phyloP scores from a whole-genome alignment of 345 rosid species.

The Eutrema heterophyllum region DNA sequence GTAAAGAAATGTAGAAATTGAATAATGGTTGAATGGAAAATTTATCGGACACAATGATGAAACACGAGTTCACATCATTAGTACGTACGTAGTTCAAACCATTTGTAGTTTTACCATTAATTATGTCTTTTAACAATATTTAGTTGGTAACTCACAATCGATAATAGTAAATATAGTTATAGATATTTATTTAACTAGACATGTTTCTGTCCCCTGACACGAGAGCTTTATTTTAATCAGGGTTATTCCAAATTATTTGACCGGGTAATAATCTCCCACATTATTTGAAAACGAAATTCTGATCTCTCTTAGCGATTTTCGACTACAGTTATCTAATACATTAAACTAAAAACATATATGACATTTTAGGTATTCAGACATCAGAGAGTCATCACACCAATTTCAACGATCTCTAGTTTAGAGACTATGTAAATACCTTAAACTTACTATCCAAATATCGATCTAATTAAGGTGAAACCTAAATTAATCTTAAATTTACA shows the following conservation, averaged over 20 bases:
- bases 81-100: neutral
- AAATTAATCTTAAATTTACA: neutral
- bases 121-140: constrained; percentile 18
- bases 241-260: constrained; percentile 1
- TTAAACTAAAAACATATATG: neutral
- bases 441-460: neutral
- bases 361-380: neutral
- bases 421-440: neutral
- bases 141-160: constrained; percentile 28
- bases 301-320: neutral
- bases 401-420: neutral
- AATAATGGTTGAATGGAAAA: neutral
- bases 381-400: neutral
- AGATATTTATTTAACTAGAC: neutral
- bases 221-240: neutral
- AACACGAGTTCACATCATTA: constrained; percentile 10
- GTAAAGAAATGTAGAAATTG: neutral
- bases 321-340: neutral
- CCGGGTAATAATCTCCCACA: neutral
- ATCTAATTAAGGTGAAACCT: neutral
- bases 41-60: constrained; percentile 17
- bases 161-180: constrained; percentile 7
- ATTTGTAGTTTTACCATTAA: neutral
- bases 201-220: neutral
- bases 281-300: constrained; percentile 13